Evolutionary conservation across 306 rosid genomes (phyloP).

Genomic region (Rosa rugosa): DNA sequence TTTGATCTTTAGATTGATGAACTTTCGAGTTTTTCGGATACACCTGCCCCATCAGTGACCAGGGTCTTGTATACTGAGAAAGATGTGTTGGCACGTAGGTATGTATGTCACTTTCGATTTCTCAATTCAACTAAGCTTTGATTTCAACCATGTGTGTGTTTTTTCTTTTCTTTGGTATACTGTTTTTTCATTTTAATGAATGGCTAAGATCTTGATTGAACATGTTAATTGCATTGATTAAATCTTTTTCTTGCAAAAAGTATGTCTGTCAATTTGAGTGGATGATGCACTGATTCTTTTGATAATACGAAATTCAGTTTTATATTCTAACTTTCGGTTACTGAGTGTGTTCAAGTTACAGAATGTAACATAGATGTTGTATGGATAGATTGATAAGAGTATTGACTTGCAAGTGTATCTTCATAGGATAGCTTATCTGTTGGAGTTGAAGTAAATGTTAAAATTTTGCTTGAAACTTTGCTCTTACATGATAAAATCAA

Average conservation of each 20-base stretch:
- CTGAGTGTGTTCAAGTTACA: not conserved
- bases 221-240: not conserved
- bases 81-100: constrained; percentile 87
- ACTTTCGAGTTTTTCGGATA: constrained; percentile 73
- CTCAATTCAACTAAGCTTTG: constrained; percentile 2
- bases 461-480: not conserved
- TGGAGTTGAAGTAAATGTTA: constrained; percentile 1
- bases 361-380: not conserved
- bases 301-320: not conserved
- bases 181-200: not conserved
- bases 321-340: not conserved
- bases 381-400: not conserved
- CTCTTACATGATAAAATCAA: not conserved
- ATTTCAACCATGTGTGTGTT: not conserved
- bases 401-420: not conserved
- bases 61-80: constrained; percentile 78
- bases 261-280: not conserved
- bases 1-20: constrained; percentile 65
- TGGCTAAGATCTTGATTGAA: not conserved
- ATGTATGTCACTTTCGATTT: not conserved
- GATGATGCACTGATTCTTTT: not conserved
- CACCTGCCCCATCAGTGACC: constrained; percentile 91
- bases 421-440: not conserved
- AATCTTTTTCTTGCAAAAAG: not conserved
- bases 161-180: not conserved